A percentile compares a stretch with the other conserved stretches of the same genome.
phyloP scores from a whole-genome alignment of 129 eudicot species.

The Lonicera japonica region DNA sequence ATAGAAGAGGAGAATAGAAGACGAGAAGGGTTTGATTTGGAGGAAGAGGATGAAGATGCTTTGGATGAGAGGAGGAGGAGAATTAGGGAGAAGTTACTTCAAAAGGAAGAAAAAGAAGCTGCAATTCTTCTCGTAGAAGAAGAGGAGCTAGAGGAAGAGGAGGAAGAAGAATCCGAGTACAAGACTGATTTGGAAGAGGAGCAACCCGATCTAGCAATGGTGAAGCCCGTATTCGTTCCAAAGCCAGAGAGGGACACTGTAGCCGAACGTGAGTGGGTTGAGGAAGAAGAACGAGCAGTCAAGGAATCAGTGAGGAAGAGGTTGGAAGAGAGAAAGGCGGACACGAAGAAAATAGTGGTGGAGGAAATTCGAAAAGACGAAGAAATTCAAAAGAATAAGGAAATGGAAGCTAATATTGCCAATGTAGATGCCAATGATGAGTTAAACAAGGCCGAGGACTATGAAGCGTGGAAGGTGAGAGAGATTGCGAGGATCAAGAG shows the following conservation, averaged over 20 bases:
- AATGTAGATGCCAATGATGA: constrained; percentile 94
- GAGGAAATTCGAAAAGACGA: constrained; percentile 73
- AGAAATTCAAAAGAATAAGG: constrained; percentile 65
- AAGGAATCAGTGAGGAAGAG: constrained; percentile 68
- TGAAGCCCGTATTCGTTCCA: constrained; percentile 93
- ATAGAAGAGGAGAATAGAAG: constrained; percentile 71
- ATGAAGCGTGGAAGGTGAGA: constrained; percentile 86
- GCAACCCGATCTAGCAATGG: constrained; percentile 56
- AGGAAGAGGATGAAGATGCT: constrained; percentile 90
- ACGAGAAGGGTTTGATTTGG: constrained; percentile 54
- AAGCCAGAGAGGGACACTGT: constrained; percentile 88
- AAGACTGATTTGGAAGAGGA: constrained; percentile 96
- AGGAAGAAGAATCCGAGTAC: constrained; percentile 76
- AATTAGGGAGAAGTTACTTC: constrained; percentile 68
- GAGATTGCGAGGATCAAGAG: constrained; percentile 92
- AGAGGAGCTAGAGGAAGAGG: constrained; percentile 70
- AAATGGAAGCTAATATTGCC: constrained; percentile 59
- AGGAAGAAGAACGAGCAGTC: constrained; percentile 67
- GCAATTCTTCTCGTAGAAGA: constrained; percentile 52
- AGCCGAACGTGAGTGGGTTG: constrained; percentile 83
- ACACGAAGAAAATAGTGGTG: constrained; percentile 77
- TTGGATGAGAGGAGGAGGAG: constrained; percentile 80
- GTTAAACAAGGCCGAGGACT: constrained; percentile 82
- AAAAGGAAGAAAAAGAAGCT: constrained; percentile 65
- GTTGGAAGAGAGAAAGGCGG: constrained; percentile 62